A percentile compares a stretch with the other conserved stretches of the same genome.
These are phyloP conservation scores for Akanthomyces lecanii DNA, from an alignment of 2,329 filamentous ascomycete genomes.

Conservation along the genomic window DNA sequence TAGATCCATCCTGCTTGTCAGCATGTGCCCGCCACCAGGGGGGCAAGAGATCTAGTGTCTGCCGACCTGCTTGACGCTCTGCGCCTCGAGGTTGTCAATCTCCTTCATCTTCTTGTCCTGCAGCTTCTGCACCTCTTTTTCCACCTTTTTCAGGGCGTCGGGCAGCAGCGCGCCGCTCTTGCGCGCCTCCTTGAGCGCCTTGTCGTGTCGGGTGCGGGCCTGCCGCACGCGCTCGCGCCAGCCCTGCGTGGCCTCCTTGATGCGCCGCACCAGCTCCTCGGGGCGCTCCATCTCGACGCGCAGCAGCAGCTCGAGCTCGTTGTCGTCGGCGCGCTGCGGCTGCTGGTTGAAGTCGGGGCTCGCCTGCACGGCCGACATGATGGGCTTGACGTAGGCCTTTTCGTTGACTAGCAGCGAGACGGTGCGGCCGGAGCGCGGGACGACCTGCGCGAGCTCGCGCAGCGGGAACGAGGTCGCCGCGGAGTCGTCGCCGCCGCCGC, in stretches of 20 bases:
- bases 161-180: slow-evolving; percentile 40
- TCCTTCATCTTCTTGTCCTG: slow-evolving; percentile 51
- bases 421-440: slow-evolving; percentile 41
- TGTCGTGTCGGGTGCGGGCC: slow-evolving; percentile 45
- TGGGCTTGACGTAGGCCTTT: slow-evolving; percentile 45
- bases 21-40: neutral
- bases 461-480: slow-evolving; percentile 39
- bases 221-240: slow-evolving; percentile 49
- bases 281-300: slow-evolving; percentile 49
- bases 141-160: slow-evolving; percentile 47
- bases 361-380: slow-evolving; percentile 52
- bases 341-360: slow-evolving; percentile 56
- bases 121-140: slow-evolving; percentile 44
- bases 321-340: slow-evolving; percentile 54
- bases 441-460: slow-evolving; percentile 52
- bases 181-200: slow-evolving; percentile 46
- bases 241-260: slow-evolving; percentile 43
- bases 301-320: slow-evolving; percentile 55
- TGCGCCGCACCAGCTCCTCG: slow-evolving; percentile 42
- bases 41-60: slow-evolving; percentile 19
- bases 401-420: slow-evolving; percentile 42
- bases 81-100: slow-evolving; percentile 48
- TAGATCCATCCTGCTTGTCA: neutral
- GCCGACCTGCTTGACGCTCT: slow-evolving; percentile 40
- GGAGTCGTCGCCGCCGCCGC: slow-evolving; percentile 16